Base-by-base conservation (phyloP, 352 stramenopile genomes). In the Pelagophyceae sp. region DNA sequence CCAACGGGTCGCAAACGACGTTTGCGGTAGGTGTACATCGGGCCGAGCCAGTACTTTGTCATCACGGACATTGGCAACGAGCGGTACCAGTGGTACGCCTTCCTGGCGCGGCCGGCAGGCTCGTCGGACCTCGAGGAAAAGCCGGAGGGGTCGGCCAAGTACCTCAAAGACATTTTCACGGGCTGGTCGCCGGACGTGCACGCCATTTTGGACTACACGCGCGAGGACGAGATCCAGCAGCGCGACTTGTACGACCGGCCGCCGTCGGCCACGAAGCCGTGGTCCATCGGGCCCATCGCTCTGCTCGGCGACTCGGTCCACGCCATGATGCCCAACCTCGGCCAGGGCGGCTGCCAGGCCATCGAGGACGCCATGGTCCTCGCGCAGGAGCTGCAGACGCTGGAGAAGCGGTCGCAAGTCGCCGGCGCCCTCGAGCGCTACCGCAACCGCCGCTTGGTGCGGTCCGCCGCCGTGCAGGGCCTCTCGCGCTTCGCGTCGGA, bases 271-370 rank as follows among this genome's bases (percentile, higher is more conserved):
- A 25, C 80, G 19, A 83, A 86, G 63, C 76, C 82, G 0, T 92
- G 87, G 87, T 85, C 80, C 0, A 76, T 90, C 63, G 87, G 86
- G 11, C 78, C 81, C 67, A 83, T 89, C 17, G 84, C 85, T 29
- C 76, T 92, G 33, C 78, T 92, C 27, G 87, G 87, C 38, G 87
- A 92, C 76, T 81, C 82, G 64, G 80, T 87, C 31, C 83, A 88
- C 72, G 82, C 83, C 17, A 90, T 91, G 87, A 90, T 90, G 86
- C 82, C 83, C 27, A 92, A 92, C 76, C 79, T 92, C n/a, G 87
- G 87, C 67, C 87, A 92, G 80, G 87, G 87, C 40, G 87, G 87
- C 54, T 90, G 86, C 71, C 87, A 91, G 77, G 87, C 87, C 0
- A 90, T 92, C 75, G 87, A 92, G 80, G 87, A 92, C 81, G 84